Evolutionary conservation across 75 land plant species (phyloP), one percentile per base, ranked within the genome.

Genomic region (Picea sitchensis): DNA sequence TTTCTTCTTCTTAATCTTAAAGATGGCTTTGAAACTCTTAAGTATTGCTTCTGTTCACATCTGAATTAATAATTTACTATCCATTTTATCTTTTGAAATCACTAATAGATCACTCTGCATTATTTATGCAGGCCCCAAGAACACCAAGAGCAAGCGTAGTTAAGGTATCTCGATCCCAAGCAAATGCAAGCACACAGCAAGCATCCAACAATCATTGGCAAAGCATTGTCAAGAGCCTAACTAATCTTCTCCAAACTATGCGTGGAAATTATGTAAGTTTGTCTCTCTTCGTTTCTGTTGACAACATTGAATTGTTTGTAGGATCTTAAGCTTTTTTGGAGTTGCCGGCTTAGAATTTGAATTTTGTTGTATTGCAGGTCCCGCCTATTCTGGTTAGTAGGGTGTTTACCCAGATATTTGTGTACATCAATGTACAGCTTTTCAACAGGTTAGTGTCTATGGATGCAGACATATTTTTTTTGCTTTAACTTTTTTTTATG

Each of bases 171-270:
- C 88, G 96, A 26, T 90, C 95, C 8, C 86, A 81, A 73, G 88
- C 92, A 64, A 91, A 84, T 81, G 77, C 87, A 34, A 87, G 86
- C 18, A 90, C 89, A 44, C 96, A 93, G 77, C 94, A 90, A 81
- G 86, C 86, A 44, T 76, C 90, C 20, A 95, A 91, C 84, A 95
- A 92, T 73, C 98, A 98, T 80, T 98, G 99, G 99, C 99, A 98
- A 87, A 95, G 94, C 64, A 98, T 98, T 73, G 92, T 92, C 75
- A 93, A 91, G 79, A 92, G 94, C 79, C 95, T 98, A 47, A 92
- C 88, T 65, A 90, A 81, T 79, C 84, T 95, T 76, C 88, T 98
- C 68, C 89, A 86, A 78, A 95, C 91, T 20, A 85, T 98, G 86
- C 94, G 93, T 73, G 90, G 85, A 63, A 98, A 98, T 84, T 91